phyloP scores from a whole-genome alignment of 2,329 filamentous ascomycete species.

The Penicillium oxalicum region DNA sequence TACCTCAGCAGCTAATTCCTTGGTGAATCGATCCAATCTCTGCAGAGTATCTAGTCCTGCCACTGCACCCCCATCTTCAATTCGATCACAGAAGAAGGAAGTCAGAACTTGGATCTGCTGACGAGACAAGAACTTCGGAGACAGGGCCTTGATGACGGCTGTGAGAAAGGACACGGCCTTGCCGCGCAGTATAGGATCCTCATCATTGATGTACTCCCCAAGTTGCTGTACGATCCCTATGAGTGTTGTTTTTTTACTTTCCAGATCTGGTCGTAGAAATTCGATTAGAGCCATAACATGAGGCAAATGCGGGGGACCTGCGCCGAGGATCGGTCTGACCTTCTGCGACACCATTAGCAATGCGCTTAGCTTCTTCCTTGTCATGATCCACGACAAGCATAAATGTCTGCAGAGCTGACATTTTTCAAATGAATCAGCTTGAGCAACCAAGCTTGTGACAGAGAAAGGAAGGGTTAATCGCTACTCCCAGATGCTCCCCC shows the following conservation, averaged over 20 bases:
- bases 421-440: slow-evolving; percentile 25
- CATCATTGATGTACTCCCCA: slow-evolving; percentile 62
- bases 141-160: slow-evolving; percentile 43
- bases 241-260: slow-evolving; percentile 55
- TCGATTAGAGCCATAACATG: slow-evolving; percentile 10
- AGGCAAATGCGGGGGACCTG: slow-evolving; percentile 5
- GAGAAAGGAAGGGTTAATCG: slow-evolving; percentile 6
- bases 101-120: slow-evolving; percentile 59
- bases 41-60: slow-evolving; percentile 55
- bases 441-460: slow-evolving; percentile 6
- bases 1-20: slow-evolving; percentile 49
- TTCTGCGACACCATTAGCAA: slow-evolving; percentile 41
- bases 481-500: not conserved
- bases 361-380: slow-evolving; percentile 41
- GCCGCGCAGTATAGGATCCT: slow-evolving; percentile 54
- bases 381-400: slow-evolving; percentile 44
- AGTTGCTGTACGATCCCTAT: slow-evolving; percentile 58
- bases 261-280: slow-evolving; percentile 44
- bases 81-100: slow-evolving; percentile 59
- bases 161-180: slow-evolving; percentile 49
- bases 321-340: slow-evolving; percentile 27
- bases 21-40: slow-evolving; percentile 54
- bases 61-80: slow-evolving; percentile 57
- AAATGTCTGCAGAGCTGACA: slow-evolving; percentile 46
- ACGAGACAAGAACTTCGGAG: slow-evolving; percentile 51